Conservation (phyloP, 2,329 filamentous ascomycete genomes). For the Fusarium hainanense region DNA sequence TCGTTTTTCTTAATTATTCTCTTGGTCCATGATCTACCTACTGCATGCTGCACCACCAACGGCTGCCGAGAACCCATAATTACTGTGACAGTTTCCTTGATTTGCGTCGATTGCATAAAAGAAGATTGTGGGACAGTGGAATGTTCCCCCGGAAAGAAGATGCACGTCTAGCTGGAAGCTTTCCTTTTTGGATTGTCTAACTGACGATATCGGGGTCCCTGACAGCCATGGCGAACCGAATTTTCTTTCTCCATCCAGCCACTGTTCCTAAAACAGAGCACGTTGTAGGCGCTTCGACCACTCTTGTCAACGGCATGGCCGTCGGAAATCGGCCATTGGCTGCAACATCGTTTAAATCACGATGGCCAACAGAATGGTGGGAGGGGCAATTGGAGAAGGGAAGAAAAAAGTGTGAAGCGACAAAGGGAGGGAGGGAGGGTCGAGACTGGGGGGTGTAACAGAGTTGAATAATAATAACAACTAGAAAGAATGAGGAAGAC, state of each 20-base stretch:
- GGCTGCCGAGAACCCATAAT: conserved; percentile 13
- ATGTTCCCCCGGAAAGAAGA: conserved; percentile 20
- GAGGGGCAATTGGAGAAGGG: conserved; percentile 37
- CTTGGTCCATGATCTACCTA: conserved; percentile 20
- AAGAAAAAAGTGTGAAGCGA: background rate
- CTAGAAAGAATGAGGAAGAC: background rate
- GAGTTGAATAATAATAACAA: conserved; percentile 4
- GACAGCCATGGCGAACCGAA: conserved; percentile 15
- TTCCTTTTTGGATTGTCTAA: conserved; percentile 20
- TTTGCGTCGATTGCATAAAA: background rate
- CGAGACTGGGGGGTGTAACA: conserved; percentile 24
- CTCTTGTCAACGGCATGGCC: conserved; percentile 29
- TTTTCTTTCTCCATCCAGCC: conserved; percentile 18
- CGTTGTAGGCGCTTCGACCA: conserved; percentile 25
- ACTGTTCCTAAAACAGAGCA: conserved; percentile 31
- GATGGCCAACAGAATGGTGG: conserved; percentile 32
- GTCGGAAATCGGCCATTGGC: conserved; percentile 25
- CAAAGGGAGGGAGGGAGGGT: conserved; percentile 13
- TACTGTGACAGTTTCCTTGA: conserved; percentile 8
- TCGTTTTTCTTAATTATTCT: conserved; percentile 15
- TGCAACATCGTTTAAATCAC: conserved; percentile 26
- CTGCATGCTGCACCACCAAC: background rate
- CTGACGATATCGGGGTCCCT: conserved; percentile 24
- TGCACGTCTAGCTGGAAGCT: conserved; percentile 22
- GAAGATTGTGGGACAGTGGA: conserved; percentile 17